Evolutionary conservation across 306 rosid species (phyloP).

Genomic region (Bauhinia variegata): DNA sequence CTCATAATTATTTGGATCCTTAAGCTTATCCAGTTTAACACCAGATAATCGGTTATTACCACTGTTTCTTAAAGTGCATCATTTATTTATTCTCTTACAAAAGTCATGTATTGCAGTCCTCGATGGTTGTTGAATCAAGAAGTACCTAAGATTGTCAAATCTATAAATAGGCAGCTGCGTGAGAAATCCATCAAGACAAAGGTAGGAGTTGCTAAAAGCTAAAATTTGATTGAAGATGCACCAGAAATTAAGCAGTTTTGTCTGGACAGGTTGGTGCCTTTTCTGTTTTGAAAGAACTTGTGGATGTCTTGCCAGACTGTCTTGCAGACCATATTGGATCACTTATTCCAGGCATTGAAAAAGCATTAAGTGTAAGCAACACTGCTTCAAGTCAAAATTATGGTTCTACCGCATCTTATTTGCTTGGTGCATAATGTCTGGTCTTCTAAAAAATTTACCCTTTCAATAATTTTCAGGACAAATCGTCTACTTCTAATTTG

Average conservation of each 20-base stretch:
- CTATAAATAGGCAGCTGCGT: constrained; percentile 93
- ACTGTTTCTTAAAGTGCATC: constrained; percentile 21
- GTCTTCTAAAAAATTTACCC: constrained; percentile 20
- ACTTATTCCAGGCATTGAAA: constrained; percentile 97
- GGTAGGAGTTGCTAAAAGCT: constrained; percentile 49
- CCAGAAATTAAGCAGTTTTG: constrained; percentile 34
- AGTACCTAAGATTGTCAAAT: constrained; percentile 83
- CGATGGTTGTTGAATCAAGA: constrained; percentile 98
- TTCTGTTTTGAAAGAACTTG: constrained; percentile 96
- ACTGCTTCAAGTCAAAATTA: constrained; percentile 19
- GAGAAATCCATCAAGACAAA: constrained; percentile 98
- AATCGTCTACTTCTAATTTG: constrained; percentile 95
- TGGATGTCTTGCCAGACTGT: constrained; percentile 96
- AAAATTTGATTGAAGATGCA: constrained; percentile 27
- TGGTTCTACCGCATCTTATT: constrained; percentile 5
- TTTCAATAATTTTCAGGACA: constrained; percentile 59
- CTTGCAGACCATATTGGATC: constrained; percentile 98
- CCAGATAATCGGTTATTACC: constrained; percentile 7
- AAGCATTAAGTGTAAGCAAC: constrained; percentile 80
- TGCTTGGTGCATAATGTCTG: constrained; percentile 26
- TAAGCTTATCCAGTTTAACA: not conserved
- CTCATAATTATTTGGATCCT: not conserved
- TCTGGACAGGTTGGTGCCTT: constrained; percentile 90
- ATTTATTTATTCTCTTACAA: constrained; percentile 34
- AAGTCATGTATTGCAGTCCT: constrained; percentile 72